Percentiles rank a stretch among this genome's conserved stretches.
phyloP scores from a whole-genome alignment of 129 eudicot genomes.

The Helianthus tuberosus region DNA sequence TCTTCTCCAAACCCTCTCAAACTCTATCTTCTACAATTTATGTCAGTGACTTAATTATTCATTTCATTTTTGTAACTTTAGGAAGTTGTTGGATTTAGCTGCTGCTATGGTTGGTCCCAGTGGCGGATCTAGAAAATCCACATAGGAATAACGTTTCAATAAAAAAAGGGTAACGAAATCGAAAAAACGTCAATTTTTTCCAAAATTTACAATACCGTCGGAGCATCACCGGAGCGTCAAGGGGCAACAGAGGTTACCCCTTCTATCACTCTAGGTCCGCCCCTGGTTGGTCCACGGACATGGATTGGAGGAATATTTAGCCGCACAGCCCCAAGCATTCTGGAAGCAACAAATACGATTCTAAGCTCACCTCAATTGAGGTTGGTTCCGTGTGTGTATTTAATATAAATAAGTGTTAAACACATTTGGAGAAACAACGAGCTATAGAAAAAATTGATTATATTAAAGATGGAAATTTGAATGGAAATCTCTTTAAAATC shows the following conservation, averaged over 20 bases:
- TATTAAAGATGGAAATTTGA: neutral
- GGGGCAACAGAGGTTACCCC: too few relatives aligned
- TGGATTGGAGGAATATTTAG: constrained; percentile 90
- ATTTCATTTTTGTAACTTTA: neutral
- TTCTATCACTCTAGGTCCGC: too few relatives aligned
- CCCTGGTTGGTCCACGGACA: constrained; percentile 93
- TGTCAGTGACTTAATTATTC: neutral
- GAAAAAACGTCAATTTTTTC: too few relatives aligned
- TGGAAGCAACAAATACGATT: constrained; percentile 46
- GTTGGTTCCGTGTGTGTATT: constrained; percentile 22
- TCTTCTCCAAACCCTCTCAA: too few relatives aligned
- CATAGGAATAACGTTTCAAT: too few relatives aligned
- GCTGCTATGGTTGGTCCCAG: too few relatives aligned
- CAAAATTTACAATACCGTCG: too few relatives aligned
- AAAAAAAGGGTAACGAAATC: too few relatives aligned
- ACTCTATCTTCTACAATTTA: too few relatives aligned
- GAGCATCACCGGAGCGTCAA: too few relatives aligned
- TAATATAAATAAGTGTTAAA: neutral
- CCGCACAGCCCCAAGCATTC: constrained; percentile 65
- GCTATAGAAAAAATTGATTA: neutral
- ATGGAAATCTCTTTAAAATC: neutral
- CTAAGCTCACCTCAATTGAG: constrained; percentile 51
- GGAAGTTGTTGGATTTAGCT: constrained; percentile 49
- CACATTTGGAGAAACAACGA: neutral
- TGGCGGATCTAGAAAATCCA: too few relatives aligned